Base-by-base conservation (phyloP, 192 early-diverging fungal species). In the Glomus cerebriforme region DNA sequence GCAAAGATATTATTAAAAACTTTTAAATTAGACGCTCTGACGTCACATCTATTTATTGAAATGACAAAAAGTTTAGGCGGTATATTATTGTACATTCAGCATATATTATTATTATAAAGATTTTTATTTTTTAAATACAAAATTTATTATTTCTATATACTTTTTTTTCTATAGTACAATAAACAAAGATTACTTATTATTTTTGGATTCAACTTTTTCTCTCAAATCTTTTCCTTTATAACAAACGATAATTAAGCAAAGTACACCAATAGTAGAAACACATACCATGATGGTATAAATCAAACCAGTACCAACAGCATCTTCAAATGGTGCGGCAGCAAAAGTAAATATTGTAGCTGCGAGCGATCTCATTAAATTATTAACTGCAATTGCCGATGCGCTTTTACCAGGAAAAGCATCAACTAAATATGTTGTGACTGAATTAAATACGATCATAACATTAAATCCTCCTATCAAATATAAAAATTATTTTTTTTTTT, bases 321-420 rank as follows among this genome's bases (percentile, higher is more conserved):
- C 10, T 9, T 37, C 39, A 15, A 79, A 19, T 19, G 59, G 32
- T 10, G 8, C 8, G 6, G 72, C 58, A 15, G 74, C 0, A 2
- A 58, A 13, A 43, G 70, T 60, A 10, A 39, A 13, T 43, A 79
- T 26, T 4, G 49, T 19, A 6, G 71, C 70, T 3, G 34, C 6
- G 24, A 74, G 3, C 15, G 17, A 59, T n/a, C 71, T 47, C 12
- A 73, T 17, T 62, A 47, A 73, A 39, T 60, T 59, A 35, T 79
- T 75, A 7, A 59, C 49, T 22, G 70, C 49, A 2, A 74, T 35
- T 31, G 34, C 72, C 13, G 77, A 78, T 35, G 77, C 77, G 10
- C 47, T 59, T 13, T 7, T 32, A 12, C 17, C 37, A 3, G 77
- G 77, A 58, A 45, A 68, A 29, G 65, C 77, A 29, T 78, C 77